These are phyloP conservation scores for Musa itinerans DNA, from an alignment of 176 grass and related monocot genomes.

Conservation along the genomic window DNA sequence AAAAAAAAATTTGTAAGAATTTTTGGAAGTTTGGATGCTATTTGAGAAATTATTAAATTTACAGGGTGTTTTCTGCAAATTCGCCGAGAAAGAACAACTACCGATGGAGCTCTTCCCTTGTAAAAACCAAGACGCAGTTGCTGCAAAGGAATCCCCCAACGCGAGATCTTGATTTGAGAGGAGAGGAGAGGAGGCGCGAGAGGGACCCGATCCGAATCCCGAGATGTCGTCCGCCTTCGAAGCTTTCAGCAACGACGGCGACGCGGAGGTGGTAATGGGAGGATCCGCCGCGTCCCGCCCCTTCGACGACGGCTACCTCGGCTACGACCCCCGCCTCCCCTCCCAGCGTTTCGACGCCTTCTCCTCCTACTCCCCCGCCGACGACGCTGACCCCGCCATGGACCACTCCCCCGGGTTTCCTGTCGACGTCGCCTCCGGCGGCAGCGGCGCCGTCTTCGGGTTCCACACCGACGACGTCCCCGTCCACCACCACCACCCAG, in stretches of 20 bases:
- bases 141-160: background rate
- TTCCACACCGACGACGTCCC: background rate
- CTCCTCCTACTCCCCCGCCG: background rate
- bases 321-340: conserved; percentile 2
- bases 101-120: no score
- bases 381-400: background rate
- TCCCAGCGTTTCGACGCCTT: conserved; percentile 1
- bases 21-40: no score
- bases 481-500: background rate
- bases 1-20: no score
- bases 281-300: background rate
- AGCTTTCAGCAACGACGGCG: background rate
- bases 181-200: background rate
- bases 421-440: background rate
- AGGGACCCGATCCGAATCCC: background rate
- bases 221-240: background rate
- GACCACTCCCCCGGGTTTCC: background rate
- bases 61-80: no score
- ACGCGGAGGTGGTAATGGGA: background rate
- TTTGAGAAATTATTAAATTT: no score
- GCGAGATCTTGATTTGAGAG: background rate
- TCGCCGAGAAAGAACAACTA: no score
- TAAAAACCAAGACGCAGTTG: background rate
- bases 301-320: background rate
- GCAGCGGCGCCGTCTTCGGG: background rate